Evolutionary conservation across 768 basidiomycete species (phyloP).

Genomic region (Serpula lacrymans): DNA sequence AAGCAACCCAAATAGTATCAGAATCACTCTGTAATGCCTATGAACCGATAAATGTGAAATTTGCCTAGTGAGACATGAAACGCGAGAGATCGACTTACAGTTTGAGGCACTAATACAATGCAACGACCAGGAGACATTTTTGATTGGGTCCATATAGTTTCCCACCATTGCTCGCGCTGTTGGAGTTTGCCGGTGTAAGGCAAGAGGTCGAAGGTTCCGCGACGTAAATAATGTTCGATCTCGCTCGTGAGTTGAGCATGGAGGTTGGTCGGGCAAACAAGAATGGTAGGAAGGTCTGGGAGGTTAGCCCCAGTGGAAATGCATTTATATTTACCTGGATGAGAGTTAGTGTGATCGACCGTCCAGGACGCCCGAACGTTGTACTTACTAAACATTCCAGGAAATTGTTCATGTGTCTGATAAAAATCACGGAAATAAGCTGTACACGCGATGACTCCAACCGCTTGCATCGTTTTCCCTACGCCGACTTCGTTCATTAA

Average conservation of each 20-base stretch:
- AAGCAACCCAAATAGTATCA: too few species aligned
- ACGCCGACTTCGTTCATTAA: conserved; percentile 24
- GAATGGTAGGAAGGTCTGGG: not conserved
- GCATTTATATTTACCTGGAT: not conserved
- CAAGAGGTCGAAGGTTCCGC: not conserved
- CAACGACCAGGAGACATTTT: not conserved
- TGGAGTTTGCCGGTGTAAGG: not conserved
- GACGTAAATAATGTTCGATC: not conserved
- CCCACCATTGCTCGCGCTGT: not conserved
- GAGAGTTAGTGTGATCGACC: not conserved
- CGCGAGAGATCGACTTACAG: not conserved
- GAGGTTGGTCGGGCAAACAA: conserved; percentile 1
- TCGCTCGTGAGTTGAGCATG: not conserved
- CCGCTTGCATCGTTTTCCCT: conserved; percentile 19
- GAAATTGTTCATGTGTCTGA: not conserved
- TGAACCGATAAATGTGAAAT: too few species aligned
- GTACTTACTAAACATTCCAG: not conserved
- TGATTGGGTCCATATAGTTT: not conserved
- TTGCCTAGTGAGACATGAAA: too few species aligned
- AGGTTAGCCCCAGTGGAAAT: too few species aligned
- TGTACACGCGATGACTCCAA: conserved; percentile 12
- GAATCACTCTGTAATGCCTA: too few species aligned
- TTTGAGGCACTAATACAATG: not conserved
- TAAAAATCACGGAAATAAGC: conserved; percentile 4
- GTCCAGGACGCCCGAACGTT: not conserved